These are phyloP conservation scores for Paramyrothecium sp. DNA, from an alignment of 2,329 filamentous ascomycete species.

Conservation along the genomic window DNA sequence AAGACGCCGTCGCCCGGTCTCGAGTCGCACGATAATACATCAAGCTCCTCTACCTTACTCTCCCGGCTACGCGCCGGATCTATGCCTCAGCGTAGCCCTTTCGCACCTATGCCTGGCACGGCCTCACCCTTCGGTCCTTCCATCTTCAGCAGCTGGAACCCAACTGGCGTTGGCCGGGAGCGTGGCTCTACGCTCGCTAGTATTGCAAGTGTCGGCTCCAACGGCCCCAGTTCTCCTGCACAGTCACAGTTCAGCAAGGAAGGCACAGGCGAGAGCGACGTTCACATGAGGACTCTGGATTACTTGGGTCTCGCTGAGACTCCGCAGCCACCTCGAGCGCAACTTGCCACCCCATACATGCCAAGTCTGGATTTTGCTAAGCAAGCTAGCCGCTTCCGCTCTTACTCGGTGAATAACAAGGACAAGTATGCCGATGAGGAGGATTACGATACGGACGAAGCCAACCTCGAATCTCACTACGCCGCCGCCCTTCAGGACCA, in stretches of 20 bases:
- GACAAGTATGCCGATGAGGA: conserved; percentile 94
- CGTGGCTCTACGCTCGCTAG: conserved; percentile 81
- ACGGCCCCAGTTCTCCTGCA: conserved; percentile 82
- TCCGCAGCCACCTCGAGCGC: conserved; percentile 75
- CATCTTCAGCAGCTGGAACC: conserved; percentile 87
- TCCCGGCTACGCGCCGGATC: conserved; percentile 89
- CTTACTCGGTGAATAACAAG: conserved; percentile 97
- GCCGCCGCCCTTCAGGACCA: conserved; percentile 62
- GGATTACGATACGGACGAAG: conserved; percentile 59
- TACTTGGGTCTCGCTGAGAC: conserved; percentile 95
- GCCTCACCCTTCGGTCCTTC: conserved; percentile 80
- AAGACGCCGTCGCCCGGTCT: conserved; percentile 63
- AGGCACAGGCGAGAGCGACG: conserved; percentile 80
- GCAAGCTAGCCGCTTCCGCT: conserved; percentile 85
- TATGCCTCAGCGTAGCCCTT: conserved; percentile 84
- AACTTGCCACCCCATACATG: conserved; percentile 72
- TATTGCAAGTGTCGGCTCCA: conserved; percentile 84
- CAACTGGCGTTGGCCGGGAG: conserved; percentile 64
- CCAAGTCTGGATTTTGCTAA: conserved; percentile 74
- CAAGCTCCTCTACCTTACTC: conserved; percentile 69
- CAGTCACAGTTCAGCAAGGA: conserved; percentile 86
- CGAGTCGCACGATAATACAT: conserved; percentile 43
- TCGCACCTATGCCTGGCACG: conserved; percentile 53
- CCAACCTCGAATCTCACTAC: conserved; percentile 55
- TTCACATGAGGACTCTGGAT: conserved; percentile 85